A percentile compares a stretch with the other conserved stretches of the same genome.
Evolutionary conservation across 2,329 filamentous ascomycete genomes (phyloP).

Genomic region (Calonectria crousiana): DNA sequence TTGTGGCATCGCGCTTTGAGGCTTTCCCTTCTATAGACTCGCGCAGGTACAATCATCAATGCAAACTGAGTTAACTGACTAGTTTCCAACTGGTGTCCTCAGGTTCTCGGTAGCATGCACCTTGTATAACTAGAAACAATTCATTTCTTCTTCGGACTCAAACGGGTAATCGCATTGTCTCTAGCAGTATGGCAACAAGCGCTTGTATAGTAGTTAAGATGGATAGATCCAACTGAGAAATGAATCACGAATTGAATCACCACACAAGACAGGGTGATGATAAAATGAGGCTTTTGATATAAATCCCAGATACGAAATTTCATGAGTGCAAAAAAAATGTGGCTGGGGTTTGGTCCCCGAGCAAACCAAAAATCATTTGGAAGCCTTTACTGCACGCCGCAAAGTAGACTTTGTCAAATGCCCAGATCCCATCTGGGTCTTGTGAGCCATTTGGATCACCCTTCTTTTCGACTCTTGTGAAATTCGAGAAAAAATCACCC

Average conservation of each 20-base stretch:
- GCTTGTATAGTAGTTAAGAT: background rate
- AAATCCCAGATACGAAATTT: background rate
- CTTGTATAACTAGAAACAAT: constrained; percentile 45
- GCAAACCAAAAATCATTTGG: background rate
- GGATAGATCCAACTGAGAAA: background rate
- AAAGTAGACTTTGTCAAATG: background rate
- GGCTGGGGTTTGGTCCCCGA: background rate
- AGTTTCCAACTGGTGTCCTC: constrained; percentile 33
- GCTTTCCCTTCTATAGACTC: constrained; percentile 50
- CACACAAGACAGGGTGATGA: background rate
- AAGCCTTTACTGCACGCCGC: background rate
- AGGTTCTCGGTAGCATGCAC: constrained; percentile 28
- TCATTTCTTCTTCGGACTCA: constrained; percentile 29
- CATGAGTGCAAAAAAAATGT: background rate
- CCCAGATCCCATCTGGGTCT: background rate
- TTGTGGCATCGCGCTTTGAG: constrained; percentile 46
- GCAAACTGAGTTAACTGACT: constrained; percentile 37
- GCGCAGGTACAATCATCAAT: constrained; percentile 48
- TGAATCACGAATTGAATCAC: constrained; percentile 3
- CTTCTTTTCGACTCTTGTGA: background rate
- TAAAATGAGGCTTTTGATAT: background rate
- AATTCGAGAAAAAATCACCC: background rate
- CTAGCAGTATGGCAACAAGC: background rate
- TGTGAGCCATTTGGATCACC: background rate
- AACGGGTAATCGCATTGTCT: background rate